Evolutionary conservation across 176 grass and related monocot species (phyloP).

Genomic region (Pontederia crassipes): DNA sequence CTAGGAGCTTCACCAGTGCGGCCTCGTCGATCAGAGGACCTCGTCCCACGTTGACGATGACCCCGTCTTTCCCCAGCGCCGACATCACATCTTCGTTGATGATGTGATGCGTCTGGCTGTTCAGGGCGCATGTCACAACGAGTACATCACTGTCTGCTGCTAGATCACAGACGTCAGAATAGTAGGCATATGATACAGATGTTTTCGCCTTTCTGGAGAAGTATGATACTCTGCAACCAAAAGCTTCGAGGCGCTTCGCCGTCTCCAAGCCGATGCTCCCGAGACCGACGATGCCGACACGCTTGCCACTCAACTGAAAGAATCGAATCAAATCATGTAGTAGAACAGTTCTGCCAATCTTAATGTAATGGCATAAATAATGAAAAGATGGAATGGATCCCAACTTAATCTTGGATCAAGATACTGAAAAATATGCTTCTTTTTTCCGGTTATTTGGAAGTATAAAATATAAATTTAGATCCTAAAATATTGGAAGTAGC

Average conservation of each 20-base stretch:
- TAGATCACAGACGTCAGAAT: neutral
- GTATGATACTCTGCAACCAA: constrained; percentile 34
- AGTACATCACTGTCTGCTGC: constrained; percentile 31
- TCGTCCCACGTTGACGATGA: constrained; percentile 36
- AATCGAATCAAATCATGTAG: no score
- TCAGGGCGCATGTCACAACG: constrained; percentile 23
- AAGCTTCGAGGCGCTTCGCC: constrained; percentile 35
- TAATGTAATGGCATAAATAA: no score
- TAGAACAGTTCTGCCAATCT: no score
- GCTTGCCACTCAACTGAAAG: constrained; percentile 34
- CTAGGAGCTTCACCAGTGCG: constrained; percentile 18
- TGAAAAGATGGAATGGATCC: no score
- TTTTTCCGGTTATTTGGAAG: no score
- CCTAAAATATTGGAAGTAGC: neutral
- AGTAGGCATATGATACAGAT: constrained; percentile 9
- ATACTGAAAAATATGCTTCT: no score
- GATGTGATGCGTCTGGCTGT: constrained; percentile 23
- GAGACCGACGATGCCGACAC: constrained; percentile 43
- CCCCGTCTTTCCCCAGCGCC: constrained; percentile 30
- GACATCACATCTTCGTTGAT: constrained; percentile 27
- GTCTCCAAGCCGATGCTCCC: constrained; percentile 41
- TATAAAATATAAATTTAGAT: no score
- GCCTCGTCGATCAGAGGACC: constrained; percentile 28
- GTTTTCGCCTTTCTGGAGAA: constrained; percentile 23
- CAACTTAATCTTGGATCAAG: no score